Percentiles rank a stretch among this genome's conserved stretches.
Conservation (phyloP, 2,329 filamentous ascomycete species). For the Pseudogymnoascus sp. region DNA sequence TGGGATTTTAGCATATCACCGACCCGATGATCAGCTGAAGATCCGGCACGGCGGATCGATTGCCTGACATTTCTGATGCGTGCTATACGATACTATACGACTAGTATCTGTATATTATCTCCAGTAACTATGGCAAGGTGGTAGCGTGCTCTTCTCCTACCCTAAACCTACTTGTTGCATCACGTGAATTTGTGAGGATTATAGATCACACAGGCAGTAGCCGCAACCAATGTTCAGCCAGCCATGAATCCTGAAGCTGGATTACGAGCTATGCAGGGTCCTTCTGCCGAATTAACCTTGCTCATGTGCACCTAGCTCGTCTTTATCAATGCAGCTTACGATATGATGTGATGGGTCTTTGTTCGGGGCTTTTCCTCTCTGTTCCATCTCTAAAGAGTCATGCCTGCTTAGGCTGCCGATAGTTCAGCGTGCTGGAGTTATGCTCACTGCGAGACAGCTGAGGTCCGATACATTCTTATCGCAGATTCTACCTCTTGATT, state of each 20-base stretch:
- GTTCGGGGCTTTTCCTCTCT: neutral
- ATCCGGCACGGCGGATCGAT: neutral
- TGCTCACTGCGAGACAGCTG: neutral
- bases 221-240: neutral
- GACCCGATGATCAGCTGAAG: neutral
- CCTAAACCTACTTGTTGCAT: neutral
- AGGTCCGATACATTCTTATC: neutral
- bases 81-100: neutral
- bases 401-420: neutral
- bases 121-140: neutral
- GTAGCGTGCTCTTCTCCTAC: neutral
- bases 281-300: neutral
- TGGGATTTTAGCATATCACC: neutral
- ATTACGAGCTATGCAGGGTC: neutral
- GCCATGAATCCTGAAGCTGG: neutral
- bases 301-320: neutral
- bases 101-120: neutral
- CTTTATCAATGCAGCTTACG: neutral
- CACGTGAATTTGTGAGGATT: neutral
- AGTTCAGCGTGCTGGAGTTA: neutral
- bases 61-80: neutral
- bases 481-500: neutral
- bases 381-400: neutral
- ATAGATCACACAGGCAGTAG: neutral
- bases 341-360: neutral